A percentile compares a stretch with the other conserved stretches of the same genome.
phyloP scores from a whole-genome alignment of 352 stramenopile species.

The Pythium plurisporium region DNA sequence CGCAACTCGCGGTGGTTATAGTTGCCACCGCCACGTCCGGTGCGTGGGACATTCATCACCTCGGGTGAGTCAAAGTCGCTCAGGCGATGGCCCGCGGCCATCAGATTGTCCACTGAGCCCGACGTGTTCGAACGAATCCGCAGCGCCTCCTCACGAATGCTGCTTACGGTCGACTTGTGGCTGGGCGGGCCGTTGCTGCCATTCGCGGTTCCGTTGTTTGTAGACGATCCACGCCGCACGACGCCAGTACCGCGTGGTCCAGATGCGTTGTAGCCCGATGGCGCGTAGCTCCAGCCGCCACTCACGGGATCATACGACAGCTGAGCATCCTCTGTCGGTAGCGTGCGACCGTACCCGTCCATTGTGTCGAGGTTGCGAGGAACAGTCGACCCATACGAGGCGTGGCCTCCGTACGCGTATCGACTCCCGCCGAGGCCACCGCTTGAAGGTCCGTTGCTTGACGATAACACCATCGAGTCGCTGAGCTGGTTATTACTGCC shows the following conservation, averaged over 20 bases:
- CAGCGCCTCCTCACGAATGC: conserved; percentile 69
- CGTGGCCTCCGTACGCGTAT: background rate
- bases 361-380: conserved; percentile 23
- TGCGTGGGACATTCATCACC: conserved; percentile 8
- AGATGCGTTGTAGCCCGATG: no score
- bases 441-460: background rate
- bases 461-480: background rate
- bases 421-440: background rate
- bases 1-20: conserved; percentile 20
- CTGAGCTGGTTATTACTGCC: background rate
- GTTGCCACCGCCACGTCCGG: conserved; percentile 2
- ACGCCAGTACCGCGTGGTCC: background rate
- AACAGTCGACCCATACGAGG: conserved; percentile 27
- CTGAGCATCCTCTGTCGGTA: conserved; percentile 3
- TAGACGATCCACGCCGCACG: conserved; percentile 7
- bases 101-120: conserved; percentile 26
- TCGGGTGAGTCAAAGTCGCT: conserved; percentile 26
- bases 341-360: conserved; percentile 14
- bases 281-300: conserved; percentile 4
- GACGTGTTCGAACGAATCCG: conserved; percentile 57
- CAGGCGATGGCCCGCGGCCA: background rate
- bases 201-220: background rate
- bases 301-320: conserved; percentile 9
- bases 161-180: conserved; percentile 27
- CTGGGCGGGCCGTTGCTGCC: background rate